A percentile compares a stretch with the other conserved stretches of the same genome.
phyloP scores from a whole-genome alignment of 2,329 filamentous ascomycete genomes.

The Verticillium nubilum region DNA sequence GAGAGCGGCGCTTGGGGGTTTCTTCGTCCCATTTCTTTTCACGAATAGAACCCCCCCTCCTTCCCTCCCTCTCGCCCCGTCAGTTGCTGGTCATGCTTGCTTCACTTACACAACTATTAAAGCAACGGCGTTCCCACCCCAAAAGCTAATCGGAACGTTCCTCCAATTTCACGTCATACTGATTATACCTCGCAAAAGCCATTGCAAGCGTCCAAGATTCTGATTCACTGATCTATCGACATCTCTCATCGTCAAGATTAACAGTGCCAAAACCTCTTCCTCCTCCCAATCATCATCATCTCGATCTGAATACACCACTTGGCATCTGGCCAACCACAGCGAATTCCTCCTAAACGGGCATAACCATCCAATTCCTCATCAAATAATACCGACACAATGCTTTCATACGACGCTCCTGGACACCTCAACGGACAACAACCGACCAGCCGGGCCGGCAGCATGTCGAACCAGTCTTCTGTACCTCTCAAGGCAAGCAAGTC shows the following conservation, averaged over 20 bases:
- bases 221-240: not conserved
- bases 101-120: not conserved
- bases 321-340: too few relatives aligned
- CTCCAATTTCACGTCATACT: not conserved
- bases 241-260: not conserved
- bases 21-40: not conserved
- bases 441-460: constrained; percentile 16
- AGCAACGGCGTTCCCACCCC: not conserved
- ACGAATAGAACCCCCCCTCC: constrained; percentile 5
- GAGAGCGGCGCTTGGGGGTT: not conserved
- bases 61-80: not conserved
- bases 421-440: constrained; percentile 34
- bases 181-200: not conserved
- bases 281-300: not conserved
- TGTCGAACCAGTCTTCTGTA: not conserved
- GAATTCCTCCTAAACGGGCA: not conserved
- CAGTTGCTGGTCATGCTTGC: not conserved
- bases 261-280: not conserved
- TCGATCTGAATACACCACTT: not conserved
- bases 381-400: constrained; percentile 29
- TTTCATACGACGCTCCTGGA: constrained; percentile 44
- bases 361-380: too few relatives aligned
- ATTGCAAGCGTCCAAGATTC: not conserved
- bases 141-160: not conserved
- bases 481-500: not conserved